Evolutionary conservation across 371 early-diverging fungal species (phyloP).

Genomic region (Funneliformis caledonium): DNA sequence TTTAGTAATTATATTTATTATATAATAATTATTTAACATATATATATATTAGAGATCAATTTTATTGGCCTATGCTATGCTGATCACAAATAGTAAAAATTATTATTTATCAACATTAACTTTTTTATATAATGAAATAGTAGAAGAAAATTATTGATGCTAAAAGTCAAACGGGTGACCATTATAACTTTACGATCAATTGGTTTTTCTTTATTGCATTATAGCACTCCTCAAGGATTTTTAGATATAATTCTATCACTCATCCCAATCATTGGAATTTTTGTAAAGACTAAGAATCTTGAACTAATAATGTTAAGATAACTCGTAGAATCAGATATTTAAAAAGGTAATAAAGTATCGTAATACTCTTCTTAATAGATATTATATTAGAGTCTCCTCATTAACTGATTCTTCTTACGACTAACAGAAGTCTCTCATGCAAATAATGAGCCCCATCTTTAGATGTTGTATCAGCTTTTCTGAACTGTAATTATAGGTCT

Average conservation of each 20-base stretch:
- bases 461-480: conserved; percentile 72
- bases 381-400: neutral
- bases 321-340: conserved; percentile 24
- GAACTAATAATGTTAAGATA: neutral
- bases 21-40: too few species aligned
- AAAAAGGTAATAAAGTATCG: neutral
- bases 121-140: too few species aligned
- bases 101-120: too few species aligned
- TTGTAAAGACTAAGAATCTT: conserved; percentile 50
- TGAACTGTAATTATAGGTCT: conserved; percentile 51
- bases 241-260: conserved; percentile 62
- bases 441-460: conserved; percentile 75
- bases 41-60: too few species aligned
- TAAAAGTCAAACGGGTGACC: conserved; percentile 43
- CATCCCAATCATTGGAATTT: conserved; percentile 60
- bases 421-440: conserved; percentile 25
- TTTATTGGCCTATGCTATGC: too few species aligned
- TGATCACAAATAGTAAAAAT: too few species aligned
- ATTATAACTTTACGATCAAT: conserved; percentile 73
- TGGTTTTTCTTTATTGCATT: conserved; percentile 68
- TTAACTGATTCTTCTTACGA: neutral
- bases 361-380: neutral
- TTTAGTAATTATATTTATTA: too few species aligned
- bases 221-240: conserved; percentile 75
- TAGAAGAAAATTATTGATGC: conserved; percentile 65